Base-by-base conservation (phyloP, 108 stramenopile species). In the Fragilaria crotonensis region DNA sequence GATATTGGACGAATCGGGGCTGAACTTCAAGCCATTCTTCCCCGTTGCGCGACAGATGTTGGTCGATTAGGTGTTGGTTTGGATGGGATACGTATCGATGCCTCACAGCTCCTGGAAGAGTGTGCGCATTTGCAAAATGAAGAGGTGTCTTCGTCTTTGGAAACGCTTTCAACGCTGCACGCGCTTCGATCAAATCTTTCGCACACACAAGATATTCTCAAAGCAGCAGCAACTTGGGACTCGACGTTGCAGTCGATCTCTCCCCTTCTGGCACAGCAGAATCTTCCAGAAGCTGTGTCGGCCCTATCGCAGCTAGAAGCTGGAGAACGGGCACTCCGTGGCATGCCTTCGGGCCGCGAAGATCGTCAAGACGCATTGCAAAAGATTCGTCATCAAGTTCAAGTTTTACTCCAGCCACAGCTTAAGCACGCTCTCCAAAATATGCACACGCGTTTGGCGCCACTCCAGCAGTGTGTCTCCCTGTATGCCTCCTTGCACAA, bases 1-100 rank as follows among this genome's bases (percentile, higher is more conserved):
- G 89, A 90, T 55, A 90, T 90, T 54, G 85, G 84, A 25, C 54
- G 82, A 7, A 90, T 90, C 48, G 89, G 85, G 25, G 85, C 85
- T 3, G 89, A 90, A 59, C 63, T 90, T 5, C 81, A 75, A 33
- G 89, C 89, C n/a, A 83, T 87, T 49, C 44, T 90, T 19, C 89
- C 89, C 0, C 83, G 89, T 11, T 87, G 85, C 68, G 76, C 79
- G 11, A 81, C 89, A 48, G 89, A 90, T 70, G 77, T 89, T 28
- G 63, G 75, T 2, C 71, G 87, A 17, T 48, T 89, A 0, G 68
- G 76, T 19, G 77, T 81, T 3, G 84, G 85, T 7, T 50, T 87
- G 61, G 83, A 83, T 44, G 79, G 81, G 30, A 77, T 86, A 70
- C 62, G 66, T 28, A 33, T 73, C 25, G 89, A 90, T 57, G 85